phyloP scores from a whole-genome alignment of 352 stramenopile genomes.

The Phytophthora syringae region DNA sequence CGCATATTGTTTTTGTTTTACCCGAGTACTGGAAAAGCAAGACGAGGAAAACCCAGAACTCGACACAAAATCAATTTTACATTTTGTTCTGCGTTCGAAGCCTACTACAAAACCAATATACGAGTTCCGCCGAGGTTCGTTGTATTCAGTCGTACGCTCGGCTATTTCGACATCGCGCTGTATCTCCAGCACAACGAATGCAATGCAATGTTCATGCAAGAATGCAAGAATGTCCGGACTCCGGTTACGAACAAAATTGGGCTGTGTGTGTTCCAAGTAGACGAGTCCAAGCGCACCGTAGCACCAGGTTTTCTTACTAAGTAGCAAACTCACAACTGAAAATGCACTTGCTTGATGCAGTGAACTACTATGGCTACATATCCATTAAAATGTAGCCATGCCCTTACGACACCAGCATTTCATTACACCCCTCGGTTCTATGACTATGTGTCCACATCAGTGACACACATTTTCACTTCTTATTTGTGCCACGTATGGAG shows the following conservation, averaged over 20 bases:
- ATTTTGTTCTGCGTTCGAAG: too few relatives aligned
- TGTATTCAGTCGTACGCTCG: neutral
- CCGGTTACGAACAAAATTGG: neutral
- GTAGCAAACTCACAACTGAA: too few relatives aligned
- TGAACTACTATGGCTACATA: too few relatives aligned
- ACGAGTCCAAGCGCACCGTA: neutral
- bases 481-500: constrained; percentile 18
- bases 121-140: neutral
- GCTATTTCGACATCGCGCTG: neutral
- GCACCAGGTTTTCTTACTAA: too few relatives aligned
- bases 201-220: neutral
- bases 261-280: neutral
- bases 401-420: too few relatives aligned
- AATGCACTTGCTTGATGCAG: too few relatives aligned
- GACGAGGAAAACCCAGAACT: too few relatives aligned
- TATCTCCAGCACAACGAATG: neutral
- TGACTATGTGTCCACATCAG: neutral
- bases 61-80: too few relatives aligned
- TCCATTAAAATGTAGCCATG: too few relatives aligned
- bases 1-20: too few relatives aligned
- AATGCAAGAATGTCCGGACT: neutral
- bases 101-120: too few relatives aligned
- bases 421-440: neutral
- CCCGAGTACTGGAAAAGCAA: too few relatives aligned
- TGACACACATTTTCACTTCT: neutral